Conservation (phyloP, 441 rosid genomes). For the Gossypium schwendimanii region DNA sequence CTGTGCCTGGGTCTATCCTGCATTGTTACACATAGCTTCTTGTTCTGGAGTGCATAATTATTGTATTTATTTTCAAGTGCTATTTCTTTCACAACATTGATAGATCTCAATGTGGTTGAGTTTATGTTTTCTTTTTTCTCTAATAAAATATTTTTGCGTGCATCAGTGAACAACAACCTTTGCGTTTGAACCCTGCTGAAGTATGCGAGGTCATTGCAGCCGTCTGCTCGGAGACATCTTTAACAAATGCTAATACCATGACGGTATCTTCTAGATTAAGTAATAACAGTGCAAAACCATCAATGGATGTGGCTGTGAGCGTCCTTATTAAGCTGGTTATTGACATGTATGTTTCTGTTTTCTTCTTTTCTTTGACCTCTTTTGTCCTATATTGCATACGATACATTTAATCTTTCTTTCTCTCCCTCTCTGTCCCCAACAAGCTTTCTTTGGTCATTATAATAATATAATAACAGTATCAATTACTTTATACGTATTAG, state of each 20-base stretch:
- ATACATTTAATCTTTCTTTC: constrained; percentile 7
- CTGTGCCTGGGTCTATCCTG: neutral
- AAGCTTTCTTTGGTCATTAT: neutral
- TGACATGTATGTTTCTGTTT: constrained; percentile 68
- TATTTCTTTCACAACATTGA: constrained; percentile 2
- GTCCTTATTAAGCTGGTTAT: constrained; percentile 93
- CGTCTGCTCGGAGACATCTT: constrained; percentile 82
- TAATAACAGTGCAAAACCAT: constrained; percentile 78
- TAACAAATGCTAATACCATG: constrained; percentile 51
- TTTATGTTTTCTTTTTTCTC: neutral
- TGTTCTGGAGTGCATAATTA: neutral
- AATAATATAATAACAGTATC: neutral
- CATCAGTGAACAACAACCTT: constrained; percentile 92
- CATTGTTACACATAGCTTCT: neutral
- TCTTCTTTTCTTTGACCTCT: constrained; percentile 11
- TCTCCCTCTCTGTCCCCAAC: neutral
- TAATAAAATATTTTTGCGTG: constrained; percentile 26
- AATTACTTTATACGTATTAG: neutral
- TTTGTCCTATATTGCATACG: neutral
- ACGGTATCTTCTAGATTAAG: constrained; percentile 73
- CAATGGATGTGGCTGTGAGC: constrained; percentile 95
- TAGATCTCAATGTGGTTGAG: neutral
- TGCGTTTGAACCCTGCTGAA: constrained; percentile 77
- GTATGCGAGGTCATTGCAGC: constrained; percentile 95
- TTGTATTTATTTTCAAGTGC: constrained; percentile 10